Base-by-base conservation (phyloP, 352 stramenopile genomes). In the Globisporangium paroecandrum region DNA sequence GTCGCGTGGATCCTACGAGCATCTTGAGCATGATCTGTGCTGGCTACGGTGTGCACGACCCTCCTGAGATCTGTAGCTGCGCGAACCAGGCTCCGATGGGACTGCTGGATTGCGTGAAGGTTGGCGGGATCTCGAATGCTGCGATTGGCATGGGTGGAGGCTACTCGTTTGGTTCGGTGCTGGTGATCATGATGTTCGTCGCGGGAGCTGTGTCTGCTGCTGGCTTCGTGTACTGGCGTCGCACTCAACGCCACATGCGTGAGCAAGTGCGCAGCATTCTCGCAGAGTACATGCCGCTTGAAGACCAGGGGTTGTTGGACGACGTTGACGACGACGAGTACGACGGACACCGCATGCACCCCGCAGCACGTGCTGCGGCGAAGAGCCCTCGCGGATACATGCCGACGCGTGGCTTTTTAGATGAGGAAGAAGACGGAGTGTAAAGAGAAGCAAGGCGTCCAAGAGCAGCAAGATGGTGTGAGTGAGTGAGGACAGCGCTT, bases 241-340 rank as follows among this genome's bases (percentile, higher is more conserved):
- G 89, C 73, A 98, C 90, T 15, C 87, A 97, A 71, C 87, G 86
- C 57, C 89, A 98, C 73, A 98, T 99, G 96, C 91, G 93, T 68
- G 91, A 97, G 57, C 94, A 99, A 73, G 94, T 99, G 55, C 89
- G 92, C 68, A 97, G 93, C 56, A 99, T 99, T 64, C 73, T 99
- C 68, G 94, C 96, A 22, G 94, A 99, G 78, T 99, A 99, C 80
- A 98, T 99, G 94, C 96, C 96, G 51, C 72, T 98, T 25, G 93
- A 98, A 68, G 89, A 97, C 69, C 86, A 95, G 67, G 75, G 65
- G 25, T 60, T 88, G 12, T 65, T 91, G 69, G 82, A 91, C 46
- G 85, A 89, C 36, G 79, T 82, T n/a, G 77, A 87, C 15, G 73
- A 85, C 6, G 86, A 91, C 57, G 75, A 85, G 63, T 78, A 86